phyloP scores from a whole-genome alignment of 441 rosid species.

The Metrosideros polymorpha region DNA sequence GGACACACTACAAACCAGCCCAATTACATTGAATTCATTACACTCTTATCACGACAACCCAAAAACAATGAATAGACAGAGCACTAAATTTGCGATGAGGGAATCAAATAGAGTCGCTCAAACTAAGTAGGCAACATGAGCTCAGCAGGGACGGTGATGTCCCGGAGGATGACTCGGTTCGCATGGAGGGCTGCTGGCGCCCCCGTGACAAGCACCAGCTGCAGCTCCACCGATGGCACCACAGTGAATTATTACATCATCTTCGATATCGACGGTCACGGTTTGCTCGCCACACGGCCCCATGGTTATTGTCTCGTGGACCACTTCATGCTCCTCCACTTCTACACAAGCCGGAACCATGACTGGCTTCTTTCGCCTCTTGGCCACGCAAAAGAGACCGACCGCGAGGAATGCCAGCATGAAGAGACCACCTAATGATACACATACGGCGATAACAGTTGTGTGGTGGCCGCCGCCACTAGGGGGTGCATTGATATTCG shows the following conservation, averaged over 20 bases:
- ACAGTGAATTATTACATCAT: not conserved
- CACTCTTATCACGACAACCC: not conserved
- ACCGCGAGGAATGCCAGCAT: not conserved
- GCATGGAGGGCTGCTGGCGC: not conserved
- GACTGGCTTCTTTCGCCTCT: slow-evolving; percentile 4
- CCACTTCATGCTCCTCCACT: not conserved
- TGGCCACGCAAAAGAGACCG: slow-evolving; percentile 6
- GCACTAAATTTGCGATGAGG: not conserved
- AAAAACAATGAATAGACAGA: not conserved
- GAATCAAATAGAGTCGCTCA: not conserved
- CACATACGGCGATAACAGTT: not conserved
- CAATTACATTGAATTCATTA: not conserved
- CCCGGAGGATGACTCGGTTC: not conserved
- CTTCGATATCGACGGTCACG: not conserved
- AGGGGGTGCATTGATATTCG: not conserved
- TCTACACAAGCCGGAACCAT: not conserved
- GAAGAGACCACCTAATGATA: slow-evolving; percentile 3
- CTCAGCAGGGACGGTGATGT: not conserved
- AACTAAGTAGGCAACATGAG: not conserved
- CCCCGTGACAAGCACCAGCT: not conserved
- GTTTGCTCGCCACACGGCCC: not conserved
- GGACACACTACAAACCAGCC: not conserved
- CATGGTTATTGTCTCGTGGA: not conserved
- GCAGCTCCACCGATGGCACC: not conserved
- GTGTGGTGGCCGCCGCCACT: not conserved